These are phyloP conservation scores for Saccharomycopsis sp. DNA, from an alignment of 805 yeast species.

Conservation along the genomic window DNA sequence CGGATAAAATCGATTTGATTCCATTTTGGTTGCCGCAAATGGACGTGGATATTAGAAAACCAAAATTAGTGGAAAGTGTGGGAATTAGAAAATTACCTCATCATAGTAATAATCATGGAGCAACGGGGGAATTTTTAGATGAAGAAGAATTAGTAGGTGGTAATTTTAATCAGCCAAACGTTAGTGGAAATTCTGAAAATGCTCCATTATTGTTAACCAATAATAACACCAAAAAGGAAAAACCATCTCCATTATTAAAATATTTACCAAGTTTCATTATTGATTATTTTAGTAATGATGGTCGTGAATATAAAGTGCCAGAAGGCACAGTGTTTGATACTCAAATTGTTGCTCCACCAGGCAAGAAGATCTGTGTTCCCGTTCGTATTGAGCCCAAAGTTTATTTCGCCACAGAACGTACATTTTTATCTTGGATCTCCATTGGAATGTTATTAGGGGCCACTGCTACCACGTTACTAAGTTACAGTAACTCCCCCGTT, in stretches of 20 bases:
- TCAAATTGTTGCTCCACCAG: constrained; percentile 65
- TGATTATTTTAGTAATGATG: constrained; percentile 41
- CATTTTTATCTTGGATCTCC: constrained; percentile 88
- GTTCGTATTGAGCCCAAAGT: constrained; percentile 97
- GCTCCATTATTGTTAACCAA: constrained; percentile 10
- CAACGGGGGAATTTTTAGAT: constrained; percentile 52
- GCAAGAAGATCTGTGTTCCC: constrained; percentile 83
- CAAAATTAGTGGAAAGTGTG: constrained; percentile 38
- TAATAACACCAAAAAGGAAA: background rate
- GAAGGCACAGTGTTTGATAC: constrained; percentile 54
- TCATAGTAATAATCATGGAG: constrained; percentile 25
- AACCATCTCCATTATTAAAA: background rate
- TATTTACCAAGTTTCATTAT: constrained; percentile 22
- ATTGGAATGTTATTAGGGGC: constrained; percentile 83
- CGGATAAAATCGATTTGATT: constrained; percentile 70
- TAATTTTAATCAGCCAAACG: constrained; percentile 5
- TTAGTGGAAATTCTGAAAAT: constrained; percentile 8
- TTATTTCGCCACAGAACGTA: constrained; percentile 97
- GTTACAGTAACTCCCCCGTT: constrained; percentile 66
- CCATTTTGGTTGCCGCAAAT: constrained; percentile 99
- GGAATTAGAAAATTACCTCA: constrained; percentile 23
- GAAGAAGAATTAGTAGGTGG: constrained; percentile 43
- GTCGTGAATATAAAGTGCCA: constrained; percentile 45
- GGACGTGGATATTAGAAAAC: constrained; percentile 91
- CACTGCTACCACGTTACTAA: constrained; percentile 76